phyloP scores from a whole-genome alignment of 1,284 basidiomycete species.

The Chalciporus piperatoides region DNA sequence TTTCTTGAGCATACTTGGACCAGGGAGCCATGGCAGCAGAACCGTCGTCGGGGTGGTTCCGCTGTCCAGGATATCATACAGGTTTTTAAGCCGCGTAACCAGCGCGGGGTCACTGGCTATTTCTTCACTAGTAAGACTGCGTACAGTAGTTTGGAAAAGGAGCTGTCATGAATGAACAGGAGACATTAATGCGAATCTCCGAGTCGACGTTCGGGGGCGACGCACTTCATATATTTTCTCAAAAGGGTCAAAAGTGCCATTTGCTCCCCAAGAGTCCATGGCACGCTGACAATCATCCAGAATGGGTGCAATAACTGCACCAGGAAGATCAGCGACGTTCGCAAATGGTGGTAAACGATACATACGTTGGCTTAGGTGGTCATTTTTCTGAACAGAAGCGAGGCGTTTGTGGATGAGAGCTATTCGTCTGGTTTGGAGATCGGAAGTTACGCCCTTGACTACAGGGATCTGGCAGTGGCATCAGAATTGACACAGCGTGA shows the following conservation, averaged over 20 bases:
- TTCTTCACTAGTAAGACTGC: slow-evolving; percentile 60
- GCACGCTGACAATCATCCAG: slow-evolving; percentile 57
- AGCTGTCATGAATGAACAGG: slow-evolving; percentile 40
- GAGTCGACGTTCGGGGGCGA: slow-evolving; percentile 4
- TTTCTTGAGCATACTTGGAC: slow-evolving; percentile 63
- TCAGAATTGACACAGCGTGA: slow-evolving; percentile 7
- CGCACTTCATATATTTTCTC: slow-evolving; percentile 64
- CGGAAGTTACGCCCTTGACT: slow-evolving; percentile 67
- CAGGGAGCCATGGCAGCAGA: slow-evolving; percentile 69
- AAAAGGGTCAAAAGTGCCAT: slow-evolving; percentile 65
- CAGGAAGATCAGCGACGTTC: slow-evolving; percentile 13
- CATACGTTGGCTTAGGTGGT: slow-evolving; percentile 56
- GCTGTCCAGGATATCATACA: slow-evolving; percentile 63
- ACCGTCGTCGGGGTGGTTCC: slow-evolving; percentile 69
- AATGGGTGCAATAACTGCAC: slow-evolving; percentile 57
- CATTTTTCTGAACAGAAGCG: slow-evolving; percentile 54
- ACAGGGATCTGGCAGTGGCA: slow-evolving; percentile 54
- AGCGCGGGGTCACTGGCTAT: slow-evolving; percentile 59
- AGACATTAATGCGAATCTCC: background rate
- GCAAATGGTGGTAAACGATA: slow-evolving; percentile 13
- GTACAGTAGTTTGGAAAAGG: slow-evolving; percentile 66
- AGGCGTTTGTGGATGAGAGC: slow-evolving; percentile 67
- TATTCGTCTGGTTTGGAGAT: slow-evolving; percentile 56
- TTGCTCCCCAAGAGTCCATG: slow-evolving; percentile 58
- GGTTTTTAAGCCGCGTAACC: slow-evolving; percentile 54